A percentile compares a stretch with the other conserved stretches of the same genome.
phyloP scores from a whole-genome alignment of 2,329 filamentous ascomycete species.

The Colletotrichum sp. region DNA sequence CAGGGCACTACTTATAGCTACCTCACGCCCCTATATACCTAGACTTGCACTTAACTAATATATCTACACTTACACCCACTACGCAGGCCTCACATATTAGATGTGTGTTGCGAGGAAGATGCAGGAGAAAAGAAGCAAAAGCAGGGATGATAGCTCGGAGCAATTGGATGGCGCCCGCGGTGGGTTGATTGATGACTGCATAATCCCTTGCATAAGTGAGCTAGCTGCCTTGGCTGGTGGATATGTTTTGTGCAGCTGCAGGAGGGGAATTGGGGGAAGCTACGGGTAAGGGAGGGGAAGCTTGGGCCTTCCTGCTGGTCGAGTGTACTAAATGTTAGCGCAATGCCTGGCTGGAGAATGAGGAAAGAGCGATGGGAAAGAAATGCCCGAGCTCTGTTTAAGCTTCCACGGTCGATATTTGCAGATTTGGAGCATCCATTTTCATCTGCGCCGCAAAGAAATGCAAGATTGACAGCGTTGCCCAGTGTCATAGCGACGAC shows the following conservation, averaged over 20 bases:
- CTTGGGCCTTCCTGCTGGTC: background rate
- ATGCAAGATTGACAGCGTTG: background rate
- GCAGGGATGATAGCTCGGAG: conserved; percentile 7
- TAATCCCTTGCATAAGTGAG: conserved; percentile 2
- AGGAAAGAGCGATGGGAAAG: background rate
- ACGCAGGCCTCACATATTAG: too few relatives aligned
- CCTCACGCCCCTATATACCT: too few relatives aligned
- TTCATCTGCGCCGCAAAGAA: background rate
- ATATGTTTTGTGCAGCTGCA: background rate
- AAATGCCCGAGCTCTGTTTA: background rate
- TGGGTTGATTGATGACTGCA: background rate
- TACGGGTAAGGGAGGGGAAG: background rate
- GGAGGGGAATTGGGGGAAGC: background rate
- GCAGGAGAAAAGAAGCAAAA: background rate
- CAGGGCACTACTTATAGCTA: too few relatives aligned
- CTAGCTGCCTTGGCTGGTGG: background rate
- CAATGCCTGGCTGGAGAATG: background rate
- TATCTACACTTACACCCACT: too few relatives aligned
- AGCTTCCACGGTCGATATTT: background rate
- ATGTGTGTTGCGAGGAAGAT: background rate
- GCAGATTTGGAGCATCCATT: background rate
- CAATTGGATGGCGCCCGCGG: background rate
- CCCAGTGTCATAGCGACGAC: background rate
- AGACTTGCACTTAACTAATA: too few relatives aligned
- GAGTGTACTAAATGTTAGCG: background rate